These are phyloP conservation scores for Mucor indicus DNA, from an alignment of 371 early-diverging fungal species.

Conservation along the genomic window DNA sequence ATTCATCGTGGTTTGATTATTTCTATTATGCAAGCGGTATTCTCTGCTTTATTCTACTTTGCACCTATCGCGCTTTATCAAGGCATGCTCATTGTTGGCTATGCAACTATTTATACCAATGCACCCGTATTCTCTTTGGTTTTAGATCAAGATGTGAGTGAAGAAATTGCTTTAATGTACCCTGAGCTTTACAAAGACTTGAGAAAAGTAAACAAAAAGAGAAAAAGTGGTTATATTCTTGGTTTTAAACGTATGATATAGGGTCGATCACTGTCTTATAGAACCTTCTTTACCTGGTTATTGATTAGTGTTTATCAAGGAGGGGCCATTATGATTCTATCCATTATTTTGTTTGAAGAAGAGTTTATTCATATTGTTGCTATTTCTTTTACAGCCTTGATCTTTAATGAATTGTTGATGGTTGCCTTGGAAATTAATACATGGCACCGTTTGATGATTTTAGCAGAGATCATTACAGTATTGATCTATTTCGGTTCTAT, in stretches of 20 bases:
- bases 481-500: constrained; percentile 86
- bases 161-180: constrained; percentile 89
- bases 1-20: constrained; percentile 99
- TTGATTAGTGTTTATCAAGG: constrained; percentile 97
- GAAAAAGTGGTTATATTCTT: too few relatives aligned
- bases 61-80: constrained; percentile 98
- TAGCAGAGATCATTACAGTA: constrained; percentile 79
- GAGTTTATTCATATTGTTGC: constrained; percentile 96
- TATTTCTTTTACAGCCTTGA: constrained; percentile 95
- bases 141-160: constrained; percentile 88
- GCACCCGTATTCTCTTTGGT: constrained; percentile 97
- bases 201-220: constrained; percentile 60
- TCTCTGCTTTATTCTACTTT: constrained; percentile 97
- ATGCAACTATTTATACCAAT: constrained; percentile 97
- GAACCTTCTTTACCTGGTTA: constrained; percentile 95
- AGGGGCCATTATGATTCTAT: constrained; percentile 94
- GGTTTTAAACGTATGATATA: constrained; percentile 16
- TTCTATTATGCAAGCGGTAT: constrained; percentile 98
- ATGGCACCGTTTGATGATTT: constrained; percentile 89
- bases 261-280: constrained; percentile 87
- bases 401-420: constrained; percentile 99
- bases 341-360: constrained; percentile 91
- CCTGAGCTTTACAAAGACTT: constrained; percentile 98
- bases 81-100: constrained; percentile 70
- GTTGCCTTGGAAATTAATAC: constrained; percentile 93